These are phyloP conservation scores for Canariomyces notabilis DNA, from an alignment of 2,329 filamentous ascomycete genomes.

Conservation along the genomic window DNA sequence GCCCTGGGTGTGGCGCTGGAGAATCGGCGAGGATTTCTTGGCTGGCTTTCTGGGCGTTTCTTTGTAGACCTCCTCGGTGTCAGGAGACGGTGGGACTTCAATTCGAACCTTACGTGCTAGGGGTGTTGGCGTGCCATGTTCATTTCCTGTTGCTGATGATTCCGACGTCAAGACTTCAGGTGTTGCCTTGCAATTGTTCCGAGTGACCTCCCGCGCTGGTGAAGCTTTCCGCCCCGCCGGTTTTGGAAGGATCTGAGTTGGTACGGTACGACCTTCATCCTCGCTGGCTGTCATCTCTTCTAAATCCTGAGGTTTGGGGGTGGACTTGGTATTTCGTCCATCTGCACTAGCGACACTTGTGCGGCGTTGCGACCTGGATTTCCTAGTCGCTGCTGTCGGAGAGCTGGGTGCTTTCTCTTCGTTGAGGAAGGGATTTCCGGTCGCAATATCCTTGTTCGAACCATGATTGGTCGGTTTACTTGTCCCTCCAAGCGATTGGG, in stretches of 20 bases:
- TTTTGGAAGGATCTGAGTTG: constrained; percentile 11
- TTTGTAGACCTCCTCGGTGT: constrained; percentile 18
- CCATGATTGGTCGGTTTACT: too few species aligned
- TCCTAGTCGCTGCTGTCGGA: constrained; percentile 11
- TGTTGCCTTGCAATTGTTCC: constrained; percentile 6
- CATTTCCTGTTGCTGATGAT: constrained; percentile 4
- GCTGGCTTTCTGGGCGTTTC: constrained; percentile 20
- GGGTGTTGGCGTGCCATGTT: constrained; percentile 24
- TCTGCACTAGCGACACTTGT: not conserved
- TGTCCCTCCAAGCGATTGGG: too few species aligned
- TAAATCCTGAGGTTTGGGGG: constrained; percentile 1
- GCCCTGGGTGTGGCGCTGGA: constrained; percentile 19
- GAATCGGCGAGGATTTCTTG: constrained; percentile 15
- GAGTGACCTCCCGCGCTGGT: too few species aligned
- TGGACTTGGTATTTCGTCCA: not conserved
- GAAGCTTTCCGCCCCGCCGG: not conserved
- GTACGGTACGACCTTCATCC: constrained; percentile 8
- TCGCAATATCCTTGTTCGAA: too few species aligned
- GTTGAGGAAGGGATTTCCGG: too few species aligned
- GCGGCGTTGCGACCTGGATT: constrained; percentile 2
- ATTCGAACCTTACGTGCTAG: constrained; percentile 20
- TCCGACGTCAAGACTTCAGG: constrained; percentile 7
- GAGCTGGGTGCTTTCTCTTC: constrained; percentile 11
- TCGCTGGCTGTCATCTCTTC: constrained; percentile 16
- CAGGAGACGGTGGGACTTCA: constrained; percentile 11